Evolutionary conservation across 805 yeast species (phyloP).

Genomic region (Pichia exigua): DNA sequence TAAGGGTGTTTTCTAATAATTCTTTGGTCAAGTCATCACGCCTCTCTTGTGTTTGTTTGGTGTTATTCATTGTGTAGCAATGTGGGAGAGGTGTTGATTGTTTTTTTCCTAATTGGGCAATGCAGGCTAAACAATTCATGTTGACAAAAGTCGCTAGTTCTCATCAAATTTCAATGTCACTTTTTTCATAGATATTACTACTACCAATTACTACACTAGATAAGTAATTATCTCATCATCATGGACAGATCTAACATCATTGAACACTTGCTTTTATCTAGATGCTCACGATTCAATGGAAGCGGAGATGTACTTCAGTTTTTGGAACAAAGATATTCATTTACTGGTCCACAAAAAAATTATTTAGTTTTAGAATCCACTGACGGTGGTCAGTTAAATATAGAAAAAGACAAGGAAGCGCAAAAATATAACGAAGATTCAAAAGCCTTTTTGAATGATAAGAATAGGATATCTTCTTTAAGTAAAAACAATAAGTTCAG

Average conservation of each 20-base stretch:
- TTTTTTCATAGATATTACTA: neutral
- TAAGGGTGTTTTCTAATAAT: neutral
- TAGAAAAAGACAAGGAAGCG: conserved; percentile 11
- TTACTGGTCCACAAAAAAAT: conserved; percentile 40
- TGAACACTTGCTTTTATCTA: conserved; percentile 38
- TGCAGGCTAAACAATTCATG: neutral
- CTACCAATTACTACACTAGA: too few relatives aligned
- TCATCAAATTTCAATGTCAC: neutral
- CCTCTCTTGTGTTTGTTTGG: neutral
- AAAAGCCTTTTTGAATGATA: neutral
- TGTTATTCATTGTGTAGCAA: neutral
- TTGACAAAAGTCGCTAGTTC: neutral
- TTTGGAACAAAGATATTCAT: conserved; percentile 38
- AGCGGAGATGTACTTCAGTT: conserved; percentile 32
- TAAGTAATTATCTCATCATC: neutral
- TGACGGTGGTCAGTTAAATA: conserved; percentile 21
- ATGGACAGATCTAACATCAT: conserved; percentile 39
- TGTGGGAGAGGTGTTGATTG: neutral
- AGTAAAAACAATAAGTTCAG: conserved; percentile 17
- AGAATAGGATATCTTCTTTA: neutral
- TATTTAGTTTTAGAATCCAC: conserved; percentile 35
- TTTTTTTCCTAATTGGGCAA: neutral
- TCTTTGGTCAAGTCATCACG: neutral
- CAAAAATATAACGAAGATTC: conserved; percentile 9
- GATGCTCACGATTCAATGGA: conserved; percentile 33